Base-by-base conservation (phyloP, 2,329 filamentous ascomycete species). In the Pseudocercospora vitis region DNA sequence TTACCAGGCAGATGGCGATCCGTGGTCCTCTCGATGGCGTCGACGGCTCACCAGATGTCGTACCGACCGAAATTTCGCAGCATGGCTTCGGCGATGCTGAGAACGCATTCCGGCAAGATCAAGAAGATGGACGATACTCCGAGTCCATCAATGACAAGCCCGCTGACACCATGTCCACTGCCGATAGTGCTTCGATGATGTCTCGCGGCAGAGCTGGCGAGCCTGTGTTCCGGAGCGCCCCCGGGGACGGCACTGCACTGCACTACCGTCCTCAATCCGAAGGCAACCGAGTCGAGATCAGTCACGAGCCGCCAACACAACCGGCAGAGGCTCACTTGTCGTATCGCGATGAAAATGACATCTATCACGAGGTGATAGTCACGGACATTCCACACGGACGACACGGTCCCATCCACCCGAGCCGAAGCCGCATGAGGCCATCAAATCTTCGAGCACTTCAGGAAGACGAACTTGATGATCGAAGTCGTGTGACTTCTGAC, bases 341-440 rank as follows among this genome's bases (percentile, higher is more conserved):
- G 24, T 62, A 60, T 31, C 55, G 57, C 19, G 57, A 62, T 29
- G 52, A 60, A 23, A 35, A 58, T 24, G 55, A 62, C 21, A 50
- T 60, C 16, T 48, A 60, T 8, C 59, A 62, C 39, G 48, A 58
- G 40, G 59, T 62, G 18, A 60, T 49, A 3, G 48, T 62, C 18
- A 60, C 48, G 4, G 59, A 62, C 42, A 53, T 62, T 7, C 55
- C 55, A 1, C 42, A 51, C 3, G 53, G 53, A n/a, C 32, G 53
- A 19, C 50, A 51, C 23, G 28, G 44, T 47, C 48, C 48, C 11
- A 52, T 52, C 18, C 53, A 55, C 44, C 37, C 37, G 4, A 55
- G 48, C 44, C 40, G 47, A 9, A 49, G 53, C 33, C 50, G 46
- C 3, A 49, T 45, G 23, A 42, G 53, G 33, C 53, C 53, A 9